A percentile compares a stretch with the other conserved stretches of the same genome.
These are phyloP conservation scores for Mycena chlorophos DNA, from an alignment of 768 basidiomycete genomes.

Conservation along the genomic window DNA sequence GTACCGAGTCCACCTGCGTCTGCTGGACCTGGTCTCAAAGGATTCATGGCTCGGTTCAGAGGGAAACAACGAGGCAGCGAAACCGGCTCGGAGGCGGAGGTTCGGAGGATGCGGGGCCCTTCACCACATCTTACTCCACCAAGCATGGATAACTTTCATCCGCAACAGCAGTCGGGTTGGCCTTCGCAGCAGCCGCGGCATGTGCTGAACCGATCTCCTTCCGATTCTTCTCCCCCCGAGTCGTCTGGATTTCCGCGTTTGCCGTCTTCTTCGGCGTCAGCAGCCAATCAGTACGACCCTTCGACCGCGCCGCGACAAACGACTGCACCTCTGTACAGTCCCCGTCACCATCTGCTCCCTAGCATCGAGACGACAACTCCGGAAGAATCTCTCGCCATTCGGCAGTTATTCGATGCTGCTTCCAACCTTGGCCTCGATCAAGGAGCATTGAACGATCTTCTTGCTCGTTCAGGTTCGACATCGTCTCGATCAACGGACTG, in stretches of 20 bases:
- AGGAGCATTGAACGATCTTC: conserved; percentile 64
- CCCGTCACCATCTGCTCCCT: conserved; percentile 20
- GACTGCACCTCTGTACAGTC: conserved; percentile 16
- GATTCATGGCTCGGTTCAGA: conserved; percentile 80
- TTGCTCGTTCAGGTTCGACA: conserved; percentile 70
- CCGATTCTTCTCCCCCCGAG: conserved; percentile 2
- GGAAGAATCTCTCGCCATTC: conserved; percentile 55
- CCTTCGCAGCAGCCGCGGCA: conserved; percentile 3
- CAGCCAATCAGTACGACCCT: conserved; percentile 6
- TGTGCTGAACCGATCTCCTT: neutral
- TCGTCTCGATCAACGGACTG: conserved; percentile 55
- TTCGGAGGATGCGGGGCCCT: conserved; percentile 10
- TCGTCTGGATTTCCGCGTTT: neutral
- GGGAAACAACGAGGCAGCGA: conserved; percentile 43
- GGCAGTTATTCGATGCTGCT: conserved; percentile 76
- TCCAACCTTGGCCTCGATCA: conserved; percentile 75
- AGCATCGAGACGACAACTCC: conserved; percentile 28
- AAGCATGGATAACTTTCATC: conserved; percentile 20
- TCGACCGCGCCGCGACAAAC: neutral
- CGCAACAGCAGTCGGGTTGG: conserved; percentile 8
- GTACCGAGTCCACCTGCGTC: conserved; percentile 67
- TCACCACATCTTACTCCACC: conserved; percentile 32
- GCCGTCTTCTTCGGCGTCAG: conserved; percentile 10
- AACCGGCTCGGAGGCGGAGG: conserved; percentile 30
- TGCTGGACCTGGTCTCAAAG: conserved; percentile 71